Percentiles rank a stretch among this genome's conserved stretches.
Evolutionary conservation across 1,284 basidiomycete genomes (phyloP).

Genomic region (Rhodotorula sp.): DNA sequence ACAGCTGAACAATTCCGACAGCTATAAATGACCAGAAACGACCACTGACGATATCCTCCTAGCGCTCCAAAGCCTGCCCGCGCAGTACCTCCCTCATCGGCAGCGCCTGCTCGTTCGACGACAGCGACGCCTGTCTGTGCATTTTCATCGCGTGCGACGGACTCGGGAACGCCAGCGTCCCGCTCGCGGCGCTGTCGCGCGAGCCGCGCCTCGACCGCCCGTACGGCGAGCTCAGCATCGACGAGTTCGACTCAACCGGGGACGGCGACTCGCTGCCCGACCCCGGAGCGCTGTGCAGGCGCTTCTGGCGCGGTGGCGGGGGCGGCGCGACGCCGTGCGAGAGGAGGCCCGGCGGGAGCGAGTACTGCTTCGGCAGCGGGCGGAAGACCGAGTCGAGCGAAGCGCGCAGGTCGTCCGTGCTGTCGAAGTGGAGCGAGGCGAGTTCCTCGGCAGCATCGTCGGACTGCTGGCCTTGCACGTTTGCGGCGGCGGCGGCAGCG

Average conservation of each 20-base stretch:
- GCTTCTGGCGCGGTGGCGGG: background rate
- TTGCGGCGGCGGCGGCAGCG: background rate
- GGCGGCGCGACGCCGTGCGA: background rate
- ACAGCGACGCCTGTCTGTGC: background rate
- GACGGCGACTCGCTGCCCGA: background rate
- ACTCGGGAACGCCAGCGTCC: background rate
- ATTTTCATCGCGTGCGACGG: background rate
- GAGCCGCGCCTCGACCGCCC: background rate
- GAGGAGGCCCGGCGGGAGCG: constrained; percentile 7
- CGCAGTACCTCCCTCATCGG: background rate
- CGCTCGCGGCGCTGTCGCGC: background rate
- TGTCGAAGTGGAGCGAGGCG: constrained; percentile 9
- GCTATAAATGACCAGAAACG: background rate
- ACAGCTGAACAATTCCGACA: background rate
- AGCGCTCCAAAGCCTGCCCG: background rate
- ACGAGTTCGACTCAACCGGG: background rate
- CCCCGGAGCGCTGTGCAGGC: background rate
- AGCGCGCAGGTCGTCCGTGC: background rate
- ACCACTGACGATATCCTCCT: background rate
- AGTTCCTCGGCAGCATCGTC: background rate
- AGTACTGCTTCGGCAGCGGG: background rate
- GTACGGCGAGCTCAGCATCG: background rate
- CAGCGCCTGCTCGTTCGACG: background rate
- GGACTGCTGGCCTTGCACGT: too few species aligned
- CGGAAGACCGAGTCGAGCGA: background rate